Percentiles rank a stretch among this genome's conserved stretches.
phyloP scores from a whole-genome alignment of 306 rosid genomes.

The Abrus precatorius region DNA sequence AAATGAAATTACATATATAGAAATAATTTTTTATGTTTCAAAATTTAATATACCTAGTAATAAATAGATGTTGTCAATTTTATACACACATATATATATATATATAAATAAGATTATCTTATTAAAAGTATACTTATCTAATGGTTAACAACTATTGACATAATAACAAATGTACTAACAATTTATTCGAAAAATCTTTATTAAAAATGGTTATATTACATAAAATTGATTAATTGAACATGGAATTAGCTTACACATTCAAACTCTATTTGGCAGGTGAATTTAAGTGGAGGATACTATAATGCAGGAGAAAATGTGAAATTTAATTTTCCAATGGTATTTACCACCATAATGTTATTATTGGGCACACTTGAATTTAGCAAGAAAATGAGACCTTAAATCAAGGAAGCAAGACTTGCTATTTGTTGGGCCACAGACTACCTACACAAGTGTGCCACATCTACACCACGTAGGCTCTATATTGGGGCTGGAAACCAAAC shows the following conservation, averaged over 20 bases:
- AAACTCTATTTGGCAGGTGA: slow-evolving; percentile 63
- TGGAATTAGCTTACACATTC: neutral
- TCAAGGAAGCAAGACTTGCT: slow-evolving; percentile 63
- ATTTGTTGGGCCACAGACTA: slow-evolving; percentile 87
- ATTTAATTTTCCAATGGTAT: slow-evolving; percentile 95
- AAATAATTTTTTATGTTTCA: too few species aligned
- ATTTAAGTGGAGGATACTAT: slow-evolving; percentile 87
- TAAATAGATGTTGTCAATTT: too few species aligned
- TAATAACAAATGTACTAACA: too few species aligned
- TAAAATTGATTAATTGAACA: neutral
- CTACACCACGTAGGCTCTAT: slow-evolving; percentile 80
- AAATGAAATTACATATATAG: too few species aligned
- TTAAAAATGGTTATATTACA: too few species aligned
- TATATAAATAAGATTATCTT: neutral
- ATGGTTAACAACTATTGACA: neutral
- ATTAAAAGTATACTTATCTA: neutral
- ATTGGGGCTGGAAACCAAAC: slow-evolving; percentile 87
- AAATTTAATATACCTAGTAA: too few species aligned
- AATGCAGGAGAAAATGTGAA: slow-evolving; percentile 97
- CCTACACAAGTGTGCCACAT: slow-evolving; percentile 75
- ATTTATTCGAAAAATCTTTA: too few species aligned
- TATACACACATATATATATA: too few species aligned
- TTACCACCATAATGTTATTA: slow-evolving; percentile 86
- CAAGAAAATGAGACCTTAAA: slow-evolving; percentile 70
- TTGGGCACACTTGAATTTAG: slow-evolving; percentile 85